Evolutionary conservation across 176 grass and related monocot species (phyloP), one percentile per base, ranked within the genome.

Genomic region (Triticum turgidum): DNA sequence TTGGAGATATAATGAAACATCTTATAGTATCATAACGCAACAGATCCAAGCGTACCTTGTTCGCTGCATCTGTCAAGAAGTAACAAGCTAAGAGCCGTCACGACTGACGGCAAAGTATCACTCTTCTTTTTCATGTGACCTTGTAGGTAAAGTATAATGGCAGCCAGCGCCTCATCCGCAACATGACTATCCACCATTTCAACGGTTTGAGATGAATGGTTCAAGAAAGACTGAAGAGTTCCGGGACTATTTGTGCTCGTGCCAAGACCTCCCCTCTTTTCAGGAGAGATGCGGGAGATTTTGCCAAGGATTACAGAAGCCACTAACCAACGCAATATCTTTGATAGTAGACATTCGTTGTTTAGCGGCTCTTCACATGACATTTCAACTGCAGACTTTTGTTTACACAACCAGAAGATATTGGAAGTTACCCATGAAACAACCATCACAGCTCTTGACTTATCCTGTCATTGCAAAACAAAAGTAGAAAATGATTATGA

Each of bases 231-330:
- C 29, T 83, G 45, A 35, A 95, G 88, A 78, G 77, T 92, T 89
- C 58, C 68, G 32, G 80, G 61, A 82, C 71, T 64, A 59, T 72
- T 84, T 66, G 82, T 69, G 82, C 45, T 88, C 68, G 13, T 54
- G 49, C 75, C 81, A 91, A 84, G 72, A 85, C 82, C 73, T 89
- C 51, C 77, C 13, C 54, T 88, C 62, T 67, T 91, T 84, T 86
- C 84, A 83, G 79, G 80, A 89, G 69, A 82, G 33, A 79, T 41
- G 35, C 76, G 74, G 47, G 89, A 95, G 80, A 93, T 92, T 61
- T 51, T 93, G 65, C 96, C 93, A 64, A 98, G 84, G 83, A 98
- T 98, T 47, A 98, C 72, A 1, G 96, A 98, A 90, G 96, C 93
- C 47, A 83, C 89, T 87, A 90, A 65, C 93, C 90, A 93, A 45